phyloP scores from a whole-genome alignment of 257 asterid species.

The Vinca minor region DNA sequence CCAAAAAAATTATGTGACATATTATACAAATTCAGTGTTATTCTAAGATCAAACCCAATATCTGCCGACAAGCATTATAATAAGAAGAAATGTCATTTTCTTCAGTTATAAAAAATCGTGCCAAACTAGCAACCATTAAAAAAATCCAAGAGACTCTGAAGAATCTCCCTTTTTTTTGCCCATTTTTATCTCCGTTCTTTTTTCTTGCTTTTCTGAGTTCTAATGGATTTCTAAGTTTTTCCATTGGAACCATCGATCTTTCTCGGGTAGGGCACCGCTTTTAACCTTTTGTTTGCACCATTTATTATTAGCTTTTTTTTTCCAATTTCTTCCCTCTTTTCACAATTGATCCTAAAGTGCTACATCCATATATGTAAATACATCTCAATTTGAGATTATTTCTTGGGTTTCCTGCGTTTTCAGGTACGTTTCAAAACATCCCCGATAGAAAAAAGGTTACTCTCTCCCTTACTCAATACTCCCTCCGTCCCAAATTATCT shows the following conservation, averaged over 20 bases:
- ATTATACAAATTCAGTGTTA: no score
- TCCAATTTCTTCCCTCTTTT: neutral
- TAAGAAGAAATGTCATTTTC: neutral
- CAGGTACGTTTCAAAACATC: constrained; percentile 17
- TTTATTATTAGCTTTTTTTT: no score
- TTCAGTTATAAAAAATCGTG: neutral
- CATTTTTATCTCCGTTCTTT: no score
- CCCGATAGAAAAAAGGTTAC: neutral
- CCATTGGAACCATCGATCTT: no score
- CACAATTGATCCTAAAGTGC: neutral
- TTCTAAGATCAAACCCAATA: no score
- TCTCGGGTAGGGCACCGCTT: no score
- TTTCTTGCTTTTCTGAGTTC: neutral
- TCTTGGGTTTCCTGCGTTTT: constrained; percentile 1
- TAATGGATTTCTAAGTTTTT: neutral
- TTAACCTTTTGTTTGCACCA: no score
- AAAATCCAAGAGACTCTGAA: constrained; percentile 13
- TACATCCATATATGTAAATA: neutral
- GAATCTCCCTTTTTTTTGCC: constrained; percentile 3
- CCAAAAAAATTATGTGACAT: no score
- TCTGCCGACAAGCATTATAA: no score
- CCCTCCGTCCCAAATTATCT: no score
- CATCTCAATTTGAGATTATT: neutral
- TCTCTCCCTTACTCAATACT: no score
- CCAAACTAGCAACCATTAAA: constrained; percentile 4